Evolutionary conservation across 2,329 filamentous ascomycete species (phyloP).

Genomic region (Arthroderma sp.): DNA sequence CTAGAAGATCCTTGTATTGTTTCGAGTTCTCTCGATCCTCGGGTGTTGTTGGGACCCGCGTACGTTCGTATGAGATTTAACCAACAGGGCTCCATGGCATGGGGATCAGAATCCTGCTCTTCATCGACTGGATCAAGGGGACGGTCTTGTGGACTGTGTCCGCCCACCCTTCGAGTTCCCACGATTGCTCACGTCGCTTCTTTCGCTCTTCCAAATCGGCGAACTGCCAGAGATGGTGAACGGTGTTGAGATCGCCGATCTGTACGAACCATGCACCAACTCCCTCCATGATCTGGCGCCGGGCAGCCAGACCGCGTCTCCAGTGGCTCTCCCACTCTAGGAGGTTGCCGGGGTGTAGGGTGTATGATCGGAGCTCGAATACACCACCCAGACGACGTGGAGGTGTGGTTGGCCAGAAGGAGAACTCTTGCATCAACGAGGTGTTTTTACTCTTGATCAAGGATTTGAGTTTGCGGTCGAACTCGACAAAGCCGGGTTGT

Average conservation of each 20-base stretch:
- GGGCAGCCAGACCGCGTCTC: constrained; percentile 79
- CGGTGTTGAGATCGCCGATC: constrained; percentile 92
- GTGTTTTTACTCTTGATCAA: constrained; percentile 74
- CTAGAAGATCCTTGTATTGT: not conserved
- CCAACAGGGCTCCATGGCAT: constrained; percentile 95
- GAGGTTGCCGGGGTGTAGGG: constrained; percentile 85
- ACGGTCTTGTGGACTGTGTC: constrained; percentile 98
- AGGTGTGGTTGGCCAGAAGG: constrained; percentile 93
- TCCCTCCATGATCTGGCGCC: constrained; percentile 95
- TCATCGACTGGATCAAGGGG: constrained; percentile 91
- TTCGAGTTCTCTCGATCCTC: not conserved
- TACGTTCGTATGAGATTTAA: constrained; percentile 33
- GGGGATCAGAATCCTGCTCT: constrained; percentile 81
- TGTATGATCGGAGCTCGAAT: constrained; percentile 95
- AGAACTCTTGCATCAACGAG: constrained; percentile 98
- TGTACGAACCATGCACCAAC: constrained; percentile 98
- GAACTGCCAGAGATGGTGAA: constrained; percentile 98
- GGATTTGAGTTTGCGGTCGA: constrained; percentile 73
- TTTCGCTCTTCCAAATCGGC: constrained; percentile 91
- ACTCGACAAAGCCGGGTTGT: constrained; percentile 72
- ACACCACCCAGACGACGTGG: constrained; percentile 82
- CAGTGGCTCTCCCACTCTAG: constrained; percentile 99
- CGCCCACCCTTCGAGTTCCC: constrained; percentile 88
- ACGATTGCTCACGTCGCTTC: constrained; percentile 80
- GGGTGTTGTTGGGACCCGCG: not conserved